phyloP scores from a whole-genome alignment of 2,329 filamentous ascomycete species.

The Epichloe gansuensis region DNA sequence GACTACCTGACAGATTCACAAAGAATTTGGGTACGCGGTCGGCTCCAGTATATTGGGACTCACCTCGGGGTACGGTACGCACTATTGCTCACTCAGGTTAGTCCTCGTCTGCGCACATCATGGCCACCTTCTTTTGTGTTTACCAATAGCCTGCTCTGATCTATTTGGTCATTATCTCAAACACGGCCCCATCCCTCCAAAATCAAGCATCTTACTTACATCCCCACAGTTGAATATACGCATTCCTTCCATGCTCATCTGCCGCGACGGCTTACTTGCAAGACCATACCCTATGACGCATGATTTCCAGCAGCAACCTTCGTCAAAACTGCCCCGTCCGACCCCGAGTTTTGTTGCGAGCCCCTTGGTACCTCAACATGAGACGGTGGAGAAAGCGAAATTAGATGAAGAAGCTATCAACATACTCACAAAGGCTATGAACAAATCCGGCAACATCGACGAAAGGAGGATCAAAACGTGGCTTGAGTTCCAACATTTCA shows the following conservation, averaged over 20 bases:
- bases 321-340: slow-evolving; percentile 23
- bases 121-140: not conserved
- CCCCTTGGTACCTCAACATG: slow-evolving; percentile 34
- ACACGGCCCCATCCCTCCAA: not conserved
- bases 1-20: slow-evolving; percentile 49
- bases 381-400: slow-evolving; percentile 32
- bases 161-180: not conserved
- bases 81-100: slow-evolving; percentile 39
- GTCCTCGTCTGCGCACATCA: slow-evolving; percentile 6
- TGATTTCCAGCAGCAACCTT: slow-evolving; percentile 33
- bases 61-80: slow-evolving; percentile 47
- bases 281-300: slow-evolving; percentile 28
- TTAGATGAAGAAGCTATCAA: slow-evolving; percentile 30
- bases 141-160: slow-evolving; percentile 1
- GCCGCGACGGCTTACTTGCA: slow-evolving; percentile 36
- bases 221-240: slow-evolving; percentile 39
- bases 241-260: slow-evolving; percentile 50
- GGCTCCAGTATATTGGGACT: slow-evolving; percentile 40
- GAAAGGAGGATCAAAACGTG: slow-evolving; percentile 27
- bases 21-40: slow-evolving; percentile 39
- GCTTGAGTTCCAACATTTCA: slow-evolving; percentile 18
- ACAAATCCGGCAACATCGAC: slow-evolving; percentile 22
- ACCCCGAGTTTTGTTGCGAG: slow-evolving; percentile 21
- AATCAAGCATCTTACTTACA: not conserved
- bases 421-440: slow-evolving; percentile 27